Conservation (phyloP, 2,329 filamentous ascomycete species). For the Monosporascus cannonballus region DNA sequence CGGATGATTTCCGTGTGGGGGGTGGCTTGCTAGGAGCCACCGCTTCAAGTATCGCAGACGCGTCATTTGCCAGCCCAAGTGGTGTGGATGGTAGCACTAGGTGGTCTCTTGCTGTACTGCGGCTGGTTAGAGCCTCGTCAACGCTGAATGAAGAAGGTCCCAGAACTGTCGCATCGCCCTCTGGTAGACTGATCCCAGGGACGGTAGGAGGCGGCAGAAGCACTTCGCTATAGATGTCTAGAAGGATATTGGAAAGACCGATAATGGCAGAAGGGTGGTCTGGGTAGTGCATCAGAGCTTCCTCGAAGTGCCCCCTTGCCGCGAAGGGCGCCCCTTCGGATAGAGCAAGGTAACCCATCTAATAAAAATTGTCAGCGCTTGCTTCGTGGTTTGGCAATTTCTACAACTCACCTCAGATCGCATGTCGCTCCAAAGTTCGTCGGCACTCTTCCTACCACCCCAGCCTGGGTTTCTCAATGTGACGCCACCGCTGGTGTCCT, state of each 20-base stretch:
- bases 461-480: conserved; percentile 62
- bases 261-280: conserved; percentile 78
- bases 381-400: conserved; percentile 1
- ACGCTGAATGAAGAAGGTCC: conserved; percentile 2
- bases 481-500: conserved; percentile 55
- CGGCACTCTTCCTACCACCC: conserved; percentile 74
- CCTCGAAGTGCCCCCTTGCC: conserved; percentile 74
- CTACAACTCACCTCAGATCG: conserved; percentile 63
- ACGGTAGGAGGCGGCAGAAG: conserved; percentile 54
- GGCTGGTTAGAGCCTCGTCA: conserved; percentile 5
- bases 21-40: conserved; percentile 8
- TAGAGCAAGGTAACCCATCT: conserved; percentile 63
- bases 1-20: conserved; percentile 8
- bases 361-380: conserved; percentile 20
- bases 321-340: conserved; percentile 57
- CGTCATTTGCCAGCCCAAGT: conserved; percentile 36
- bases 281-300: conserved; percentile 69
- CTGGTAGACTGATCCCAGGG: conserved; percentile 33
- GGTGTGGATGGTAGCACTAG: conserved; percentile 36
- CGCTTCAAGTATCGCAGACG: conserved; percentile 2
- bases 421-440: conserved; percentile 80
- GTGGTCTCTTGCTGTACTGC: conserved; percentile 2
- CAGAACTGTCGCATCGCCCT: conserved; percentile 19
- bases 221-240: conserved; percentile 74
- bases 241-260: conserved; percentile 74